Evolutionary conservation across 2,329 filamentous ascomycete genomes (phyloP), one percentile per base, ranked within the genome.

Genomic region (Tolypocladium cylindrosporum): DNA sequence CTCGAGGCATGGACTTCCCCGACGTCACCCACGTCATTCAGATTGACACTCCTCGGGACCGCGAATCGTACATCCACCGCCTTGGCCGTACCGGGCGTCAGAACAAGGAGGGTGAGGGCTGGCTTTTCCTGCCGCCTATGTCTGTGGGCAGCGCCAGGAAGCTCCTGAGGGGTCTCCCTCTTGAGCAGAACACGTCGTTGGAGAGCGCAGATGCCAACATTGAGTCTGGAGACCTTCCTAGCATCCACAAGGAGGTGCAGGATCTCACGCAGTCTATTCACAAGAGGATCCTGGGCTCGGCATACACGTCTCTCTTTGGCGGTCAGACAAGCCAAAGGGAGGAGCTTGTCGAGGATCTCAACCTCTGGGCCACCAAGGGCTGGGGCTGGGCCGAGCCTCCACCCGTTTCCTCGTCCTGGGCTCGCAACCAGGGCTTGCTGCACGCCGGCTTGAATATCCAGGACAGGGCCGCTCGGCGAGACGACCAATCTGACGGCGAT

Each of bases 1-100:
- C 89, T 14, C 80, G 89, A 71, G 89, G 89, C 63, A 91, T 93
- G 86, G 89, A 93, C 69, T 91, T 91, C 73, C 89, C 89, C 36
- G 78, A 84, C 56, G 89, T 92, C 27, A 88, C 86, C n/a, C 88
- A 91, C 66, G 88, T 91, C 61, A 85, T 92, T 59, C 89, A 92
- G 66, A 68, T 90, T 19, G 86, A 89, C 61, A 66, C 81, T 5
- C 86, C 89, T 1, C 74, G 77, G 5, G 80, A 83, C 61, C 79
- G 84, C 36, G 87, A 90, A 68, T 83, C 85, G 42, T 91, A 91
- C 67, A 88, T 92, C 59, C 89, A 91, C 71, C 84, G 89, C 59
- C 76, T 91, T 48, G 89, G 89, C 56, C 87, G 89, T 61, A 93
- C 89, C 10, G 89, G 80, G 58, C 86, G 90, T 66, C 89, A 89